Evolutionary conservation across 139 green algal genomes (phyloP).

Genomic region (Mesotaenium endlicherianum): DNA sequence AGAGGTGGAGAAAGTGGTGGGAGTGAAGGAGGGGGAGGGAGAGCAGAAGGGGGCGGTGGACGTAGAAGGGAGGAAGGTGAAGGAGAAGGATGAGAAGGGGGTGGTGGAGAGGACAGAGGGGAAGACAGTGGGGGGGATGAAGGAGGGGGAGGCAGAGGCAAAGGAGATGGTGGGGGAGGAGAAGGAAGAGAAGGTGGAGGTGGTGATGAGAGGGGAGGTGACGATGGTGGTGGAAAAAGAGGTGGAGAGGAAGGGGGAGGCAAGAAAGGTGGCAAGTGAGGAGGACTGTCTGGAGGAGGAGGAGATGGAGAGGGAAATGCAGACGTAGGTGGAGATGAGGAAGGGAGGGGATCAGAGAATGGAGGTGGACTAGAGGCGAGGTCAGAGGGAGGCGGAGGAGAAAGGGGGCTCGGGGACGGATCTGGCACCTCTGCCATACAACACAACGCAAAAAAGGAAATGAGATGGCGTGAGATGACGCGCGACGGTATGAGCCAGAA

Average conservation of each 20-base stretch:
- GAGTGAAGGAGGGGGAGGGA: too few relatives aligned
- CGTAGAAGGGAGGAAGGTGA: too few relatives aligned
- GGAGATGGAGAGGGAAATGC: neutral
- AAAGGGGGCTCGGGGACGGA: neutral
- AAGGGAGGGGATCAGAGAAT: neutral
- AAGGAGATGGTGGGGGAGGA: neutral
- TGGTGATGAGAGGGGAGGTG: neutral
- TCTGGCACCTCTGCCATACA: too few relatives aligned
- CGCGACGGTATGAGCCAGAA: neutral
- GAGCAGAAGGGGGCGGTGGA: too few relatives aligned
- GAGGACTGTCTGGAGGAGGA: neutral
- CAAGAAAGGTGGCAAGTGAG: neutral
- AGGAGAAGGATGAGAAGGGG: too few relatives aligned
- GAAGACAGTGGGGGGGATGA: neutral
- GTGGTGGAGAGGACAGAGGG: too few relatives aligned
- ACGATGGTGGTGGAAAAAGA: neutral
- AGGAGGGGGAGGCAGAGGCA: neutral
- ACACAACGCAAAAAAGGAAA: too few relatives aligned
- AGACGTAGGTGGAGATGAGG: neutral
- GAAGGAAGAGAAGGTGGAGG: neutral
- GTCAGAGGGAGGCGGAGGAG: neutral
- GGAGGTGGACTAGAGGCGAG: neutral
- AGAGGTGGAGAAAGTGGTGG: too few relatives aligned
- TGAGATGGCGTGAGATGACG: neutral
- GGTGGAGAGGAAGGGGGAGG: neutral